phyloP scores from a whole-genome alignment of 2,329 filamentous ascomycete species.

The Colletotrichum higginsianum region DNA sequence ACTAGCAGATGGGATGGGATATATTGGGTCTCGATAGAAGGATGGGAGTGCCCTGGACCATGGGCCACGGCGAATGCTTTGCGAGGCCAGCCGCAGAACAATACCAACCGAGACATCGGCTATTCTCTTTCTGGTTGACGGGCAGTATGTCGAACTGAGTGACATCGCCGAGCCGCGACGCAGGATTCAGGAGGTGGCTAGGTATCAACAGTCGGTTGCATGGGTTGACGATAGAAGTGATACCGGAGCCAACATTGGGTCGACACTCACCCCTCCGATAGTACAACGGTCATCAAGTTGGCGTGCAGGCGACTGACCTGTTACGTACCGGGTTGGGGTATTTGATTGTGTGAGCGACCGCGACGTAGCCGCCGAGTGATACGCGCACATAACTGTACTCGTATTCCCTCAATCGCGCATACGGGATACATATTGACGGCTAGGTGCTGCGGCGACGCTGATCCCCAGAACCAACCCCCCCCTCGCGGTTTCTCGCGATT shows the following conservation, averaged over 20 bases:
- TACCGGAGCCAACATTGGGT: constrained; percentile 5
- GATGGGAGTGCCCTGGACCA: background rate
- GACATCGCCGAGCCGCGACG: constrained; percentile 3
- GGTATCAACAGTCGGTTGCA: constrained; percentile 5
- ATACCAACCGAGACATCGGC: constrained; percentile 7
- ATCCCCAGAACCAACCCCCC: constrained; percentile 10
- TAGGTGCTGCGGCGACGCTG: constrained; percentile 10
- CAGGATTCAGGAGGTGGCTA: constrained; percentile 15
- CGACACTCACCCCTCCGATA: constrained; percentile 2
- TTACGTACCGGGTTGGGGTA: background rate
- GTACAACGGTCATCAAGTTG: constrained; percentile 1
- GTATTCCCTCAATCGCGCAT: constrained; percentile 19
- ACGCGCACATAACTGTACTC: constrained; percentile 16
- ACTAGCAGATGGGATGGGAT: background rate
- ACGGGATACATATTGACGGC: background rate
- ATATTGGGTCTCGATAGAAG: background rate
- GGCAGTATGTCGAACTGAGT: background rate
- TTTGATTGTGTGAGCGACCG: constrained; percentile 7
- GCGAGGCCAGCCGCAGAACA: constrained; percentile 1
- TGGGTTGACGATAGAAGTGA: constrained; percentile 11
- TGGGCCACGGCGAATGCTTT: background rate
- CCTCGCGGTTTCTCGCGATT: constrained; percentile 15
- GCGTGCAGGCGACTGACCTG: constrained; percentile 8
- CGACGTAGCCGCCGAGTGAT: constrained; percentile 1
- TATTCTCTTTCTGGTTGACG: background rate